Percentiles rank a stretch among this genome's conserved stretches.
Evolutionary conservation across 23 red algal genomes (phyloP).

Genomic region (Cyanidiococcus yangmingshanensis): DNA sequence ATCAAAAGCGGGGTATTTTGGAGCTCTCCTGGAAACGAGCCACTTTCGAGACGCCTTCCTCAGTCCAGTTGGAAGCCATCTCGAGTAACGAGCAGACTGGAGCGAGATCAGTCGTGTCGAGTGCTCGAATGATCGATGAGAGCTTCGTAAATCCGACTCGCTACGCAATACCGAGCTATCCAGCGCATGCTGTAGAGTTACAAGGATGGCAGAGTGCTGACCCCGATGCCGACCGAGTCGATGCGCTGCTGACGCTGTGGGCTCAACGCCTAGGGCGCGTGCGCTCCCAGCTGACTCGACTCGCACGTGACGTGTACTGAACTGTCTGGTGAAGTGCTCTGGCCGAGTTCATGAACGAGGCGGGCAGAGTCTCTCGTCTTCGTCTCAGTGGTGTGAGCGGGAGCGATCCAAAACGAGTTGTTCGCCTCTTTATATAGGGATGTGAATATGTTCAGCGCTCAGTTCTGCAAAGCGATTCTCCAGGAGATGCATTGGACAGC

Average conservation of each 20-base stretch:
- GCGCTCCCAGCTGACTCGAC: neutral
- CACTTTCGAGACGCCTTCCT: neutral
- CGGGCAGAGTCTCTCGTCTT: no score
- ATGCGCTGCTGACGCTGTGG: neutral
- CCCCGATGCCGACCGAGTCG: neutral
- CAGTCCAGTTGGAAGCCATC: neutral
- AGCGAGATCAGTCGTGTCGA: neutral
- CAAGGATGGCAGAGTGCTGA: neutral
- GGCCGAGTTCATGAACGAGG: no score
- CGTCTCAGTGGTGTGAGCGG: no score
- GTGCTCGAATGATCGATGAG: neutral
- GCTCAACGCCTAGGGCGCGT: neutral
- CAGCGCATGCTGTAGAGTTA: neutral
- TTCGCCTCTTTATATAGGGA: no score
- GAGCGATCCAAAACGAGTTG: no score
- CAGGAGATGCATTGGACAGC: no score
- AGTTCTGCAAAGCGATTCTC: no score
- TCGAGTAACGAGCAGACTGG: neutral
- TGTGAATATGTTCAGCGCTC: no score
- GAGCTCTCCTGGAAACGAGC: neutral
- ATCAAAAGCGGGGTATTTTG: conserved; percentile 32
- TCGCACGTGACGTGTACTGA: no score
- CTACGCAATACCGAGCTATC: neutral
- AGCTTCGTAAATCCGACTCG: neutral
- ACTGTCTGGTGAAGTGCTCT: no score